Evolutionary conservation across 345 rosid genomes (phyloP).

Genomic region (Lagerstroemia speciosa): DNA sequence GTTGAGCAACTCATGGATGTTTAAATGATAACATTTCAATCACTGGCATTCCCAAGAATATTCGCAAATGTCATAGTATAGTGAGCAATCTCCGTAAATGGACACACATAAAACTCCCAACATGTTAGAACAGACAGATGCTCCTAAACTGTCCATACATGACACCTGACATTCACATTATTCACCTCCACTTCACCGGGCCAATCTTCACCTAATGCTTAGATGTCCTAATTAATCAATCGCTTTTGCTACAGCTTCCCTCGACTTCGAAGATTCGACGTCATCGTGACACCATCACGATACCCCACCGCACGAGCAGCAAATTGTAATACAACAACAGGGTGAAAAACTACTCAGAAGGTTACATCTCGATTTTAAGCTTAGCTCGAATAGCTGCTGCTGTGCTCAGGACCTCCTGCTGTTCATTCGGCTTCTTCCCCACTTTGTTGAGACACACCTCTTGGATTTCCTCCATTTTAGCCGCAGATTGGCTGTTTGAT

Average conservation of each 20-base stretch:
- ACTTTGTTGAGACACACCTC: conserved; percentile 6
- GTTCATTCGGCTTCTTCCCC: conserved; percentile 19
- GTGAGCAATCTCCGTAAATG: neutral
- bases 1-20: no score
- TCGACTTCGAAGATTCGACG: neutral
- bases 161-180: neutral
- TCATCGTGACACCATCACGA: no score
- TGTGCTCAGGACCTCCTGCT: conserved; percentile 25
- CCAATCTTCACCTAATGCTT: neutral
- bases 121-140: neutral
- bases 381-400: conserved; percentile 57
- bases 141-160: neutral
- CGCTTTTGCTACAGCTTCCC: neutral
- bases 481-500: conserved; percentile 12
- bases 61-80: neutral
- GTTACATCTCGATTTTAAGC: neutral
- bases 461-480: conserved; percentile 18
- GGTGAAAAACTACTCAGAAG: neutral
- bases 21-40: neutral
- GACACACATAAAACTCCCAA: neutral
- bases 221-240: neutral
- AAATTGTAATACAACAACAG: neutral
- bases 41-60: neutral
- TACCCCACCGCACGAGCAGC: neutral
- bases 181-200: neutral